Evolutionary conservation across 2,329 filamentous ascomycete genomes (phyloP), one percentile per base, ranked within the genome.

Genomic region (Trichoderma koningii): DNA sequence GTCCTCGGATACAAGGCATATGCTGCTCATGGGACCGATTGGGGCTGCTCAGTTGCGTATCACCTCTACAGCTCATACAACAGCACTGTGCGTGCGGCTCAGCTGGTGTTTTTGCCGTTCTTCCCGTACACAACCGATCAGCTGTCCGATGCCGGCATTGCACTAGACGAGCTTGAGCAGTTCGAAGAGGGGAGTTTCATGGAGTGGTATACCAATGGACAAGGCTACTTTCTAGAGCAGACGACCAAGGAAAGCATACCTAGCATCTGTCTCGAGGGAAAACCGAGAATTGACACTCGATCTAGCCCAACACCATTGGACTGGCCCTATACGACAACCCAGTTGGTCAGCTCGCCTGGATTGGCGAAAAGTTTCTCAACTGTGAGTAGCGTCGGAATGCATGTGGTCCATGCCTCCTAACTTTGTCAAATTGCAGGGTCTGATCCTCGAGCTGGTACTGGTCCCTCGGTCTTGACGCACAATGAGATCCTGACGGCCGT

Each of bases 281-380:
- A 17, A 21, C n/a, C 42, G 17, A 17, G 2, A 30, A 6, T 23
- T 57, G 19, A 57, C 26, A 45, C 0, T 21, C 34, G 7, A 15
- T 3, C 10, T 10, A 71, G 71, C 79, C 79, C 19, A 77, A 79
- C 47, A 81, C 78, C 0, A 76, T 81, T 21, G 77, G 78, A 2
- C 73, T 78, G 41, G 76, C 75, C 19, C 71, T 79, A 56, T 73
- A 78, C 28, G 79, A 81, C 65, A 79, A 76, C 56, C 80, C 78
- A 0, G 70, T 81, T 3, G 80, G 79, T 0, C 75, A 79, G 48
- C 72, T 81, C 70, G 75, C 77, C 55, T 81, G 77, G 68, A 72
- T 81, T 0, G 79, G 78, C 1, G 77, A 81, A 66, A 80, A 82
- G 59, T 67, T 69, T 52, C 67, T 72, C 6, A 67, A 67, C 47